Evolutionary conservation across 2,329 filamentous ascomycete species (phyloP).

Genomic region (Colletotrichum chrysophilum): DNA sequence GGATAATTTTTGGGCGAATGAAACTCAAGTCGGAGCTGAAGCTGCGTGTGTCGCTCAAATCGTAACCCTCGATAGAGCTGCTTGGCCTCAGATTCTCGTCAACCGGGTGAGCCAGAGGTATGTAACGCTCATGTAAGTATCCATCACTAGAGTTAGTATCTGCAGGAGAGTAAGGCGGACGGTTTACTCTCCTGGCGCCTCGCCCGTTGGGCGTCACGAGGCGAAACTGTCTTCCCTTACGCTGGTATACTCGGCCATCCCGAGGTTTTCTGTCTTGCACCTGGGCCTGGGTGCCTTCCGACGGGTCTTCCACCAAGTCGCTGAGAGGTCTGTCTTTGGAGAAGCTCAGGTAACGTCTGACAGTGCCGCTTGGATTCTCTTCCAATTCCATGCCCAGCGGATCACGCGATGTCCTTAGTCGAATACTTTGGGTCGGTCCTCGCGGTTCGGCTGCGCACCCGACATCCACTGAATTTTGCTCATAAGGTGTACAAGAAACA

Average conservation of each 20-base stretch:
- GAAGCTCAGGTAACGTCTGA: background rate
- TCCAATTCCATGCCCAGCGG: background rate
- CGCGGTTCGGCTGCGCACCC: constrained; percentile 17
- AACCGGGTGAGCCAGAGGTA: constrained; percentile 16
- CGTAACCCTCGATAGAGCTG: constrained; percentile 5
- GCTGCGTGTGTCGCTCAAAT: constrained; percentile 8
- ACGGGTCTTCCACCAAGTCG: background rate
- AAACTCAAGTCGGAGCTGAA: constrained; percentile 10
- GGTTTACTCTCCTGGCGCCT: background rate
- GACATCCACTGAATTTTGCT: background rate
- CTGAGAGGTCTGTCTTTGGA: background rate
- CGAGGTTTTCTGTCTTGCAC: background rate
- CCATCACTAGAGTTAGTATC: background rate
- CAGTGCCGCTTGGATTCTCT: background rate
- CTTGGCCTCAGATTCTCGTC: background rate
- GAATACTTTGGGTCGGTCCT: constrained; percentile 30
- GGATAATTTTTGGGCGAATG: background rate
- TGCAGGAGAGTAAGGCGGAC: background rate
- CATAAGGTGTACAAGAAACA: background rate
- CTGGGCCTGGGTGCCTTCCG: background rate
- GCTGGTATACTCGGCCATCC: background rate
- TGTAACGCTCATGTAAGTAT: background rate
- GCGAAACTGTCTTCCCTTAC: background rate
- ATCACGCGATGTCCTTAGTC: constrained; percentile 25
- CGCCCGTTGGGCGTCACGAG: background rate